Evolutionary conservation across 2,329 filamentous ascomycete genomes (phyloP).

Genomic region (Blastomyces parvus): DNA sequence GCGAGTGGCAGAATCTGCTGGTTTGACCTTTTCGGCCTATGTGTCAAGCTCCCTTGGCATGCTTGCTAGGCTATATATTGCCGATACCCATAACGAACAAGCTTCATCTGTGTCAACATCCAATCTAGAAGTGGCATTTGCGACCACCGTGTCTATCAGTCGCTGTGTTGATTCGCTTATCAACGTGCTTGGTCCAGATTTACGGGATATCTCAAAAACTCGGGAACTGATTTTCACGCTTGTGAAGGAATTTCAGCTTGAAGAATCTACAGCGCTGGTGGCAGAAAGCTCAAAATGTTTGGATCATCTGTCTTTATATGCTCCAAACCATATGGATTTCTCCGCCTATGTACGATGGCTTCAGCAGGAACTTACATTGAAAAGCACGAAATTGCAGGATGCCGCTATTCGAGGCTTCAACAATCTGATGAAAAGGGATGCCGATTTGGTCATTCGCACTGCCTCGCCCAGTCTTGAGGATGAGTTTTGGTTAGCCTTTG

Average conservation of each 20-base stretch:
- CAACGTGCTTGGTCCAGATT: constrained; percentile 88
- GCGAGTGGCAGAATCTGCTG: constrained; percentile 80
- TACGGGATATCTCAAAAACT: constrained; percentile 88
- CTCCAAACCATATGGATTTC: constrained; percentile 78
- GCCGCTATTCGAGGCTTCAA: constrained; percentile 81
- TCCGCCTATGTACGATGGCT: constrained; percentile 70
- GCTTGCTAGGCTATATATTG: constrained; percentile 84
- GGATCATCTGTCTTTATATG: constrained; percentile 87
- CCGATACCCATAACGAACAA: constrained; percentile 84
- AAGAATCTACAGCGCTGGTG: constrained; percentile 60
- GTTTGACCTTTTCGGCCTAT: constrained; percentile 81
- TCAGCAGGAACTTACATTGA: constrained; percentile 65
- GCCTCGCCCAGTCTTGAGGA: constrained; percentile 76
- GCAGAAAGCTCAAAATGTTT: constrained; percentile 71
- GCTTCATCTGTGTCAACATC: constrained; percentile 70
- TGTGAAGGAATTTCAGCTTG: constrained; percentile 70
- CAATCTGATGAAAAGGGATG: constrained; percentile 89
- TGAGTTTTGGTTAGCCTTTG: constrained; percentile 81
- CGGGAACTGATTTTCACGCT: constrained; percentile 83
- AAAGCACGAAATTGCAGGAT: constrained; percentile 60
- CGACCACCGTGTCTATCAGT: constrained; percentile 72
- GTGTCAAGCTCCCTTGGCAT: constrained; percentile 87
- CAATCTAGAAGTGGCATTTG: constrained; percentile 78
- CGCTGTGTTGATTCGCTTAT: constrained; percentile 90
- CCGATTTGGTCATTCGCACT: constrained; percentile 67